Evolutionary conservation across 2,329 filamentous ascomycete genomes (phyloP).

Genomic region (Ceratocystis ficicola): DNA sequence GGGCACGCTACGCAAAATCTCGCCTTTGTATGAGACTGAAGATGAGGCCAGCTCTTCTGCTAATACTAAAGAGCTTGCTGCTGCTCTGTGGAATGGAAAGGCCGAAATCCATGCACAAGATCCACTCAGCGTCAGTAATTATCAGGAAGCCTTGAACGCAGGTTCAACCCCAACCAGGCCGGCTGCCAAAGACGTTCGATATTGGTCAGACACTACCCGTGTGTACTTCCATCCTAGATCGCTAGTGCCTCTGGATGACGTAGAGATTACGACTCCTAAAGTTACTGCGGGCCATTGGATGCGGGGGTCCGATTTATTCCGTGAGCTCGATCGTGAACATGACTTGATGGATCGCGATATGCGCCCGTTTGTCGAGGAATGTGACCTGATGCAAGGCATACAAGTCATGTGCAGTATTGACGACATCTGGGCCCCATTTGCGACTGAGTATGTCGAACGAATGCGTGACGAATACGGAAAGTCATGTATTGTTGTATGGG

Average conservation of each 20-base stretch:
- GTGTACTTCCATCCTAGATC: conserved; percentile 87
- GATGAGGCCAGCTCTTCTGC: conserved; percentile 14
- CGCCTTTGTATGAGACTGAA: conserved; percentile 57
- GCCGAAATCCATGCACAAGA: conserved; percentile 33
- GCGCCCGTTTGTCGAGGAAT: conserved; percentile 79
- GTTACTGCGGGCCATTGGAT: conserved; percentile 73
- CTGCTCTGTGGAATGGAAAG: conserved; percentile 11
- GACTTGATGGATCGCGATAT: conserved; percentile 86
- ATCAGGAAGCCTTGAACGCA: conserved; percentile 66
- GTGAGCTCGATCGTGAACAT: conserved; percentile 60
- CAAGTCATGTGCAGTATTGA: conserved; percentile 62
- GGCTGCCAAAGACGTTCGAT: conserved; percentile 61
- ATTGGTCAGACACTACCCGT: conserved; percentile 92
- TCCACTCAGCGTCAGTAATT: conserved; percentile 54
- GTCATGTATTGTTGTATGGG: conserved; percentile 76
- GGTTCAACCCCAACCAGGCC: conserved; percentile 53
- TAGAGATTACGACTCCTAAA: conserved; percentile 38
- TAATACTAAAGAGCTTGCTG: conserved; percentile 1
- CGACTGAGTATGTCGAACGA: conserved; percentile 58
- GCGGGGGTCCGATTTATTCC: conserved; percentile 64
- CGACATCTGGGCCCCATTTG: conserved; percentile 73
- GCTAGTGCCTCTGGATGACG: conserved; percentile 76
- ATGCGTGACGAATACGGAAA: conserved; percentile 88
- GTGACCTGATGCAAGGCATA: conserved; percentile 79
- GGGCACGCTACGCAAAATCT: conserved; percentile 74